A percentile compares a stretch with the other conserved stretches of the same genome.
These are phyloP conservation scores for Paulownia fortunei DNA, from an alignment of 257 asterid genomes.

Conservation along the genomic window DNA sequence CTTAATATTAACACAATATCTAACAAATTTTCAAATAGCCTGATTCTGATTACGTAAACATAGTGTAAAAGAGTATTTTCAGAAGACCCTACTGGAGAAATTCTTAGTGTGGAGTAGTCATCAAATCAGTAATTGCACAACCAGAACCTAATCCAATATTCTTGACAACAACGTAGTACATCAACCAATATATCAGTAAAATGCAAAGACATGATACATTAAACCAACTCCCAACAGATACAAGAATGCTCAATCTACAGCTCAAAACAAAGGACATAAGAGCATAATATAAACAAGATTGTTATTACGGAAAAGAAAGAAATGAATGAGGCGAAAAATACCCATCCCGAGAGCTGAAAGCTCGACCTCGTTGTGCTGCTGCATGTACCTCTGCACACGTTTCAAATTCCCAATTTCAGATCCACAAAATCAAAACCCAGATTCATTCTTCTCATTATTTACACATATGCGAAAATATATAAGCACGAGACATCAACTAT, in stretches of 20 bases:
- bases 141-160: neutral
- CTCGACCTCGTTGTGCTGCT: slow-evolving; percentile 69
- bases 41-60: neutral
- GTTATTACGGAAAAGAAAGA: neutral
- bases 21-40: neutral
- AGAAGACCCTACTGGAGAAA: neutral
- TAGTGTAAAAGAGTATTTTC: neutral
- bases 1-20: too few relatives aligned
- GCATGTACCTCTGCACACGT: slow-evolving; percentile 91
- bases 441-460: neutral
- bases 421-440: neutral
- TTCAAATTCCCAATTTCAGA: slow-evolving; percentile 22
- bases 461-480: too few relatives aligned
- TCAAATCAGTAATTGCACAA: neutral
- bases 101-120: neutral
- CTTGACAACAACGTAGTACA: neutral
- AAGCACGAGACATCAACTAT: too few relatives aligned
- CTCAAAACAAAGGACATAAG: slow-evolving; percentile 6
- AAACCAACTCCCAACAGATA: neutral
- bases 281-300: neutral
- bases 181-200: neutral
- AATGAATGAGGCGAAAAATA: slow-evolving; percentile 20
- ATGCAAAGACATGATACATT: neutral
- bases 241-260: neutral
- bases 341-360: slow-evolving; percentile 82